Evolutionary conservation across 164 flowering plant species (phyloP).

Genomic region (Hamamelis virginiana): DNA sequence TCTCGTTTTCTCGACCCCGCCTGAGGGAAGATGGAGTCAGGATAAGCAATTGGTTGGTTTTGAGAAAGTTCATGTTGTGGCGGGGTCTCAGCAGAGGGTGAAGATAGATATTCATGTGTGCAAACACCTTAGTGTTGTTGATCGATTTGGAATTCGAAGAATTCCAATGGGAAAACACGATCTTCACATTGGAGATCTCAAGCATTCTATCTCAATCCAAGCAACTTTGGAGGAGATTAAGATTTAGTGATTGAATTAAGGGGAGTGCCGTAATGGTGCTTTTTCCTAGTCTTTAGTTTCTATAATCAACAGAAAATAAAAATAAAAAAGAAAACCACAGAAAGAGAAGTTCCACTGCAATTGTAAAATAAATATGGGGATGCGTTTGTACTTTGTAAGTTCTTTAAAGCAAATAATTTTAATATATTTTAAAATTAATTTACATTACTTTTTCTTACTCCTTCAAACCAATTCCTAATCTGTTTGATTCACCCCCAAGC

Average conservation of each 20-base stretch:
- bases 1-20: constrained; percentile 46
- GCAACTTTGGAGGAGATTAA: constrained; percentile 18
- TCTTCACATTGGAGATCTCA: constrained; percentile 53
- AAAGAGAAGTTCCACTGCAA: neutral
- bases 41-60: constrained; percentile 48
- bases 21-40: constrained; percentile 26
- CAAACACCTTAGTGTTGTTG: constrained; percentile 52
- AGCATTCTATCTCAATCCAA: constrained; percentile 43
- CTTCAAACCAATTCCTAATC: no score
- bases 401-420: neutral
- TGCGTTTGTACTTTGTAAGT: constrained; percentile 4
- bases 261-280: no score
- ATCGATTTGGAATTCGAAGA: constrained; percentile 51
- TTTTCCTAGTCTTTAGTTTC: neutral
- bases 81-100: constrained; percentile 34
- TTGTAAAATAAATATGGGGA: neutral
- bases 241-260: neutral
- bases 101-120: constrained; percentile 40
- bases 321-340: neutral
- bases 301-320: neutral
- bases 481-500: no score
- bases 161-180: constrained; percentile 59
- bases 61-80: constrained; percentile 43
- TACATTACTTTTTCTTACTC: no score
- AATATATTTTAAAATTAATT: neutral